Conservation (phyloP, 805 yeast genomes). For the Cephaloascus albidus region DNA sequence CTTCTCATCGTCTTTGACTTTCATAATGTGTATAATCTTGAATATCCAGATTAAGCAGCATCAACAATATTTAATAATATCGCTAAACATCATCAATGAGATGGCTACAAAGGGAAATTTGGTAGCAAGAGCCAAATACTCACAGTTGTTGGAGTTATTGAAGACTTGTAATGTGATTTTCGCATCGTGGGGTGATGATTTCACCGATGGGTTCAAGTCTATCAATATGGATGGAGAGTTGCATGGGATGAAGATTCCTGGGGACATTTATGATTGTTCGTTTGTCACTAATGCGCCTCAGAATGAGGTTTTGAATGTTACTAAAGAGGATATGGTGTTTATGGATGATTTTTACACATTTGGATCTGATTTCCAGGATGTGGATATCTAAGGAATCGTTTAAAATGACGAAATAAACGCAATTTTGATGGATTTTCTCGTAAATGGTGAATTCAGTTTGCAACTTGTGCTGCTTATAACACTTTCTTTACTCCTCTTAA, state of each 20-base stretch:
- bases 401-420: no score
- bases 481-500: no score
- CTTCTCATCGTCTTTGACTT: constrained; percentile 11
- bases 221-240: constrained; percentile 1
- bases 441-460: no score
- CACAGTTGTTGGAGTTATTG: constrained; percentile 6
- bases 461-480: no score
- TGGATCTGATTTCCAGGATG: not conserved
- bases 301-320: constrained; percentile 5
- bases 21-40: constrained; percentile 12
- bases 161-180: constrained; percentile 1
- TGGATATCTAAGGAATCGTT: no score
- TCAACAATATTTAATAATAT: constrained; percentile 7
- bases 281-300: constrained; percentile 2
- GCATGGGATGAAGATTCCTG: constrained; percentile 4
- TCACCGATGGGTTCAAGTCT: not conserved
- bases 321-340: constrained; percentile 11
- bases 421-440: no score
- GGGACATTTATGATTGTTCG: constrained; percentile 4
- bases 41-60: constrained; percentile 7
- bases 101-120: constrained; percentile 12
- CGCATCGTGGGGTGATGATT: not conserved
- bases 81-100: constrained; percentile 10
- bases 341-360: constrained; percentile 5
- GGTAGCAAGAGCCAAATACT: constrained; percentile 12